Evolutionary conservation across 345 rosid species (phyloP).

Genomic region (Lepidium africanum): DNA sequence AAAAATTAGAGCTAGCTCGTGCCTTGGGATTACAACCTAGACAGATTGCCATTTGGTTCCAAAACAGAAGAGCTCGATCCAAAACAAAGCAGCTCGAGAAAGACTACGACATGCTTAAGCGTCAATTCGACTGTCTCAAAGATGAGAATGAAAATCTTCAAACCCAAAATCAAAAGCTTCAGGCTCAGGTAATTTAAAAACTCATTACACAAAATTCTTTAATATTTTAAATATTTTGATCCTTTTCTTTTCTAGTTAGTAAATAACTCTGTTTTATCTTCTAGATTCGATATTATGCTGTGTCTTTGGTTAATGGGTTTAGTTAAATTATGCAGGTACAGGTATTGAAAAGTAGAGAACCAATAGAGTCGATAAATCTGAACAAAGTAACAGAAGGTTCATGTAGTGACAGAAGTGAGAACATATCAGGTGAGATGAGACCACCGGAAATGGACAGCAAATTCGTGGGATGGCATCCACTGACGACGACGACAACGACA

Average conservation of each 20-base stretch:
- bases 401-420: slow-evolving; percentile 76
- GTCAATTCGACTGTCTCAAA: slow-evolving; percentile 64
- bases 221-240: neutral
- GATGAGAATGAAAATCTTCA: slow-evolving; percentile 65
- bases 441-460: slow-evolving; percentile 56
- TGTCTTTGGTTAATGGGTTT: neutral
- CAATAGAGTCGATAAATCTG: slow-evolving; percentile 72
- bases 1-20: slow-evolving; percentile 86
- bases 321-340: slow-evolving; percentile 37
- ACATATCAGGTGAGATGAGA: slow-evolving; percentile 65
- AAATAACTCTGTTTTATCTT: neutral
- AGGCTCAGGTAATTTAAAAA: slow-evolving; percentile 51
- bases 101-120: slow-evolving; percentile 73
- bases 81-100: slow-evolving; percentile 90
- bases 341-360: slow-evolving; percentile 74
- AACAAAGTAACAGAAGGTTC: slow-evolving; percentile 92
- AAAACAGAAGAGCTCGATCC: slow-evolving; percentile 91
- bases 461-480: slow-evolving; percentile 26
- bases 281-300: neutral
- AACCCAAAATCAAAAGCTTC: slow-evolving; percentile 77
- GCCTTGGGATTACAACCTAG: slow-evolving; percentile 89
- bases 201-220: neutral
- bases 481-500: slow-evolving; percentile 27
- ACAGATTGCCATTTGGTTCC: slow-evolving; percentile 93
- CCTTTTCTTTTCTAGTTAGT: neutral